phyloP scores from a whole-genome alignment of 2,329 filamentous ascomycete genomes.

The Oidium heveae region DNA sequence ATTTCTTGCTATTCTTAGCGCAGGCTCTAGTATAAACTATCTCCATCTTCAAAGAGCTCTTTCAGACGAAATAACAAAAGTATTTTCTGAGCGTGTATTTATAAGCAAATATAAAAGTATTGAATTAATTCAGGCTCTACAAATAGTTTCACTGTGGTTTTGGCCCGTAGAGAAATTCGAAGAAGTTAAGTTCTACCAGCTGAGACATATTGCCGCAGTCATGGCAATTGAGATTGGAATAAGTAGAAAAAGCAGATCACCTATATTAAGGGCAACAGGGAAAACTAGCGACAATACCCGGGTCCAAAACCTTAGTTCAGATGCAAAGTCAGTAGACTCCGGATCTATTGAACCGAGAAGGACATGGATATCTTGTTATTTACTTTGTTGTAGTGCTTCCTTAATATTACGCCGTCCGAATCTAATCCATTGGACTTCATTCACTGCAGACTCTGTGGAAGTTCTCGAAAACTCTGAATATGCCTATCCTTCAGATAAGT shows the following conservation, averaged over 20 bases:
- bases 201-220: slow-evolving; percentile 24
- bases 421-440: slow-evolving; percentile 18
- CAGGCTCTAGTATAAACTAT: slow-evolving; percentile 31
- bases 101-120: slow-evolving; percentile 24
- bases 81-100: slow-evolving; percentile 22
- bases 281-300: slow-evolving; percentile 18
- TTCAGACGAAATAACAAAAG: slow-evolving; percentile 22
- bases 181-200: slow-evolving; percentile 24
- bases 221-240: slow-evolving; percentile 20
- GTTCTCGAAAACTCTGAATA: slow-evolving; percentile 18
- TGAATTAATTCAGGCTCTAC: slow-evolving; percentile 24
- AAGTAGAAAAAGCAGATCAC: slow-evolving; percentile 12
- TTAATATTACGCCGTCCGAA: slow-evolving; percentile 21
- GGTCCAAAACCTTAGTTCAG: slow-evolving; percentile 17
- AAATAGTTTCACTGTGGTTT: slow-evolving; percentile 24
- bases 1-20: slow-evolving; percentile 41
- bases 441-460: slow-evolving; percentile 20
- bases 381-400: slow-evolving; percentile 17
- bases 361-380: slow-evolving; percentile 15
- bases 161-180: slow-evolving; percentile 22
- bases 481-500: slow-evolving; percentile 17
- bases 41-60: slow-evolving; percentile 18
- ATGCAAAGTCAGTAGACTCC: slow-evolving; percentile 6
- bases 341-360: slow-evolving; percentile 13
- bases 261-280: slow-evolving; percentile 16